phyloP scores from a whole-genome alignment of 169 alveolate genomes.

The Cryptosporidium ubiquitum region DNA sequence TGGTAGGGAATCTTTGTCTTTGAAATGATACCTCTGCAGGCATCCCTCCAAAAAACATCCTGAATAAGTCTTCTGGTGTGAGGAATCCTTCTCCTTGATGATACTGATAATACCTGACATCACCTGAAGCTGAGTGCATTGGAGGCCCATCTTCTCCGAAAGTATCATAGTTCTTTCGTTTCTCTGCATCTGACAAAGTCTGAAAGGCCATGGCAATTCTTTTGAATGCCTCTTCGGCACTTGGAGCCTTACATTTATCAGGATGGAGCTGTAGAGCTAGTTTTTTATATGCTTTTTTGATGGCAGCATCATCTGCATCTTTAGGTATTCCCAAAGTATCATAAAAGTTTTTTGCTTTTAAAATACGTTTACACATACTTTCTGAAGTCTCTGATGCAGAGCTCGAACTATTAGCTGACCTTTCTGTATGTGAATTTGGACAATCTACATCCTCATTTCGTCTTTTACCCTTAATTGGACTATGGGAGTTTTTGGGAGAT shows the following conservation, averaged over 20 bases:
- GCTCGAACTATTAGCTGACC: neutral
- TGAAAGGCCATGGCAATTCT: constrained; percentile 92
- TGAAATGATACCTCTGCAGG: constrained; percentile 57
- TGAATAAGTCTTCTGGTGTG: constrained; percentile 84
- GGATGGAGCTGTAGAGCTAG: constrained; percentile 96
- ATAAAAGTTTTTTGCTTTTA: constrained; percentile 89
- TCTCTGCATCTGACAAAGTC: constrained; percentile 89
- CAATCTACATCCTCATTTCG: neutral
- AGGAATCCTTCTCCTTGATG: constrained; percentile 79
- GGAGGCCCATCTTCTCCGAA: constrained; percentile 80
- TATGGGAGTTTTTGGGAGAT: neutral
- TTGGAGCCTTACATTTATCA: constrained; percentile 94
- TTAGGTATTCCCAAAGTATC: constrained; percentile 90
- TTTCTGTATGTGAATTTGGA: neutral
- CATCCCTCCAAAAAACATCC: constrained; percentile 83
- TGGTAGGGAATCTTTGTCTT: constrained; percentile 15
- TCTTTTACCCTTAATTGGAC: neutral
- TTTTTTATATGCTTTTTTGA: constrained; percentile 93
- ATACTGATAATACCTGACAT: constrained; percentile 80
- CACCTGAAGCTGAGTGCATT: constrained; percentile 56
- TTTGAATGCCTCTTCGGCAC: constrained; percentile 95
- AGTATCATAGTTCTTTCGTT: constrained; percentile 88
- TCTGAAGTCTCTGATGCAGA: constrained; percentile 38
- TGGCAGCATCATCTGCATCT: constrained; percentile 88
- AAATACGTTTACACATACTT: constrained; percentile 81